phyloP scores from a whole-genome alignment of 2,329 filamentous ascomycete species.

The Raffaelea albimanens region DNA sequence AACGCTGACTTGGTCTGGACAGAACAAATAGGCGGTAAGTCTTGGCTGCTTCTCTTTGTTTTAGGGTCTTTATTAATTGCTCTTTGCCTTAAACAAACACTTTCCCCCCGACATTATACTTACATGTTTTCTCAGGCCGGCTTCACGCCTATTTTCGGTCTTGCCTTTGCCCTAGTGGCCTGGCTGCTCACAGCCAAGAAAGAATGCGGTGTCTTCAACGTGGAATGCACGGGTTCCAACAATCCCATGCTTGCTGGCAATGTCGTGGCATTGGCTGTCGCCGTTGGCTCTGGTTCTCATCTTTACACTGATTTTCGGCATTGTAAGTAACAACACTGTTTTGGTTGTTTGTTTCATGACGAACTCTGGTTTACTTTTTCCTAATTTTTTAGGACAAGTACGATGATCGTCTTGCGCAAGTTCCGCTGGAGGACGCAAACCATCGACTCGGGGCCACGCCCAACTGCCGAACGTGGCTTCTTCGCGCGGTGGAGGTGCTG shows the following conservation, averaged over 20 bases:
- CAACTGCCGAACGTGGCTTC: too few relatives aligned
- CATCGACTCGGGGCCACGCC: too few relatives aligned
- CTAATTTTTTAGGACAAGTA: conserved; percentile 55
- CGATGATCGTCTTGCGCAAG: conserved; percentile 32
- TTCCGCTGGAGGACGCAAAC: too few relatives aligned
- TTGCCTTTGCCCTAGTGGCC: conserved; percentile 58
- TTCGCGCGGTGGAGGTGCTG: too few relatives aligned
- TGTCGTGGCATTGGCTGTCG: conserved; percentile 68
- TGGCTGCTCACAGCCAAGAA: conserved; percentile 71
- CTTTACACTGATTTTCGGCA: conserved; percentile 59
- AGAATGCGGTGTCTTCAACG: conserved; percentile 57
- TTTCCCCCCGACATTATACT: too few relatives aligned
- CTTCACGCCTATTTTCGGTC: conserved; percentile 58
- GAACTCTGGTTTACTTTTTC: too few relatives aligned
- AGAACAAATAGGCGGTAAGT: conserved; percentile 56
- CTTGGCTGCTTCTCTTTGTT: too few relatives aligned
- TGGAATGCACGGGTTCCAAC: conserved; percentile 73
- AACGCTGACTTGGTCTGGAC: conserved; percentile 70
- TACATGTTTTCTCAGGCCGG: too few relatives aligned
- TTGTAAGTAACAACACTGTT: too few relatives aligned
- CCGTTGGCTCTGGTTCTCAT: conserved; percentile 67
- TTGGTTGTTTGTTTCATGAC: too few relatives aligned
- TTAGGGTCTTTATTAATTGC: too few relatives aligned
- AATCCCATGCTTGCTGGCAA: conserved; percentile 84
- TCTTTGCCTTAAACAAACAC: too few relatives aligned